A percentile compares a stretch with the other conserved stretches of the same genome.
These are phyloP conservation scores for Peribolospora baueri DNA, from an alignment of 768 basidiomycete genomes.

Conservation along the genomic window DNA sequence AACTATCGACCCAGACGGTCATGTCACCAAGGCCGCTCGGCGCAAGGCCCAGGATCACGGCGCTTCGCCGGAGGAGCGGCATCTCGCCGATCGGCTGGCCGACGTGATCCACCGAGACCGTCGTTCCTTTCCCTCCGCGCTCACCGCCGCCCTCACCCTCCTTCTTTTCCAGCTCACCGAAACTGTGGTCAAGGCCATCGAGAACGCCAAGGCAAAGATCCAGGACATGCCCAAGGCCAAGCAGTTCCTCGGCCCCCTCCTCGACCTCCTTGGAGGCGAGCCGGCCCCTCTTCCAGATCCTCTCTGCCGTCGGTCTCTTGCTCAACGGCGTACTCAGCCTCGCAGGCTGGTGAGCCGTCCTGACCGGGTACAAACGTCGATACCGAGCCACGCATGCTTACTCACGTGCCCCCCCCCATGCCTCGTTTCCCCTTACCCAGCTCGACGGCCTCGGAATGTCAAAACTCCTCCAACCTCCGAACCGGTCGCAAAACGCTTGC, in stretches of 20 bases:
- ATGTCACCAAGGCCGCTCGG: neutral
- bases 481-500: too few species aligned
- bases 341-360: neutral
- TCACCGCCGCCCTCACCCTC: too few species aligned
- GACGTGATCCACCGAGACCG: neutral
- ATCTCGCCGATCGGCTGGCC: neutral
- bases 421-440: too few species aligned
- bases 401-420: too few species aligned
- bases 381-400: neutral
- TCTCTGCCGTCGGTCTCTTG: neutral
- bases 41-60: neutral
- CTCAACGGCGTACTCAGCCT: neutral
- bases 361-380: neutral
- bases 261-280: neutral
- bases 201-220: neutral
- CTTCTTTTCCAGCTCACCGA: neutral
- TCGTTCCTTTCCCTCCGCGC: neutral
- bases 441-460: too few species aligned
- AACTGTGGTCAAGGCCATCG: neutral
- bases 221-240: neutral
- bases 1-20: neutral
- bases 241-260: neutral
- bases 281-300: neutral
- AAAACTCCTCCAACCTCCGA: too few species aligned
- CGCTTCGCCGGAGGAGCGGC: neutral